Evolutionary conservation across 2,329 filamentous ascomycete species (phyloP), one percentile per base, ranked within the genome.

Genomic region (Scytalidium lignicola): DNA sequence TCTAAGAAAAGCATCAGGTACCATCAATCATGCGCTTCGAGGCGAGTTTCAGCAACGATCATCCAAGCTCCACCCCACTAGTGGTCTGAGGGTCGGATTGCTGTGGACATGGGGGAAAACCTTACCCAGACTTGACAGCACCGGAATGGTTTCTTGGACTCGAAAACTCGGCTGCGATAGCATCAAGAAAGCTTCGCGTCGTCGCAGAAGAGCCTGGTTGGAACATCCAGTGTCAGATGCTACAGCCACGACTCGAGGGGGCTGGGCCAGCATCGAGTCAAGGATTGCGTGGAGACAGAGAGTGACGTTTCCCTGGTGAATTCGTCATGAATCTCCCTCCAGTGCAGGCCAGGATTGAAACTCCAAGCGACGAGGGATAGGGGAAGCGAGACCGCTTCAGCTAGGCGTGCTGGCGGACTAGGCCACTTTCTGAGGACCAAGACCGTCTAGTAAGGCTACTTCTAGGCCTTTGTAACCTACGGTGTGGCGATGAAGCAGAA

Each of bases 1-100:
- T 40, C 44, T 49, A 46, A 49, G 45, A 46, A 26, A 44, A 54
- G 48, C 39, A 44, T 52, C 26, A 28, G 7, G 26, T 28, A 7
- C 13, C 26, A 28, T 28, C 7, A n/a, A n/a, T n/a, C n/a, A n/a
- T n/a, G n/a, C n/a, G n/a, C n/a, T n/a, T n/a, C n/a, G n/a, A n/a
- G n/a, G n/a, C n/a, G n/a, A n/a, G n/a, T n/a, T n/a, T n/a, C n/a
- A n/a, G n/a, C 23, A 10, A 26, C 10, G 23, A 26, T 26, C 32
- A 37, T 37, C 15, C 8, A 37, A 8, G 32, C 32, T 37, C 32
- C 32, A 37, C 32, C 32, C 32, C 32, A 37, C 32, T 5, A 37
- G 32, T 37, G 32, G 32, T 37, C 32, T 37, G 32, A 37, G 32
- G 32, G 8, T 13, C 10, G 15, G 12, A 37, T 37, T 37, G 32